Evolutionary conservation across 495 filamentous ascomycete species (phyloP).

Genomic region (Hyaloscypha hepaticicola): DNA sequence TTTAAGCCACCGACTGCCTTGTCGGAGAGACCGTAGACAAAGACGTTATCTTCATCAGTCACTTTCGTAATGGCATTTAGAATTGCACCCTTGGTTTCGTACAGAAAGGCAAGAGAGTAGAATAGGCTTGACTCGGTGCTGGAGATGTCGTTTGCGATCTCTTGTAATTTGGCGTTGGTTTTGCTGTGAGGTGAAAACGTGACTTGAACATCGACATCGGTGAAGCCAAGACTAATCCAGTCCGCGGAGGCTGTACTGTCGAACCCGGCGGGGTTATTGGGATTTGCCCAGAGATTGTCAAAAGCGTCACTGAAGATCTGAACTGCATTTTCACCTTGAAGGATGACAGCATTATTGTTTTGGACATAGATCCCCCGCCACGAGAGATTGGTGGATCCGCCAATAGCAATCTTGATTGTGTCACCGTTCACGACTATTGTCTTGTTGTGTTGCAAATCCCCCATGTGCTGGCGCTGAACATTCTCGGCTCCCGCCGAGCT

Average conservation of each 20-base stretch:
- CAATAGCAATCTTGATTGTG: conserved; percentile 21
- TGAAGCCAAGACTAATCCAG: conserved; percentile 23
- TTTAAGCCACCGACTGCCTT: conserved; percentile 21
- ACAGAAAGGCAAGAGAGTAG: conserved; percentile 24
- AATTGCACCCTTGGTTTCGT: conserved; percentile 21
- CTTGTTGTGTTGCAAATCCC: conserved; percentile 19
- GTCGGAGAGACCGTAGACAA: conserved; percentile 23
- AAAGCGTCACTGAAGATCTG: conserved; percentile 20
- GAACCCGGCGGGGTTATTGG: conserved; percentile 15
- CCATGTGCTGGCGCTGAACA: conserved; percentile 24
- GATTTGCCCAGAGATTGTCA: conserved; percentile 20
- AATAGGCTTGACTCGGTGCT: conserved; percentile 20
- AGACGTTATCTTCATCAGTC: conserved; percentile 15
- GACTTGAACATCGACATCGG: conserved; percentile 19
- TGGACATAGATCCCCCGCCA: conserved; percentile 23
- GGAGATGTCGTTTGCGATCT: conserved; percentile 19
- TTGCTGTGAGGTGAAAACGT: conserved; percentile 22
- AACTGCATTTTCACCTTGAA: conserved; percentile 18
- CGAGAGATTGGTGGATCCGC: conserved; percentile 21
- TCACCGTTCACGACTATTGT: conserved; percentile 18
- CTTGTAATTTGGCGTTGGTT: conserved; percentile 16
- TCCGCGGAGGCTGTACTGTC: conserved; percentile 14
- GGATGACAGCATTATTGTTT: conserved; percentile 22
- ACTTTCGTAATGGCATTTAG: conserved; percentile 21
- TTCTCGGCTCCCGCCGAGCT: conserved; percentile 18